A percentile compares a stretch with the other conserved stretches of the same genome.
phyloP scores from a whole-genome alignment of 805 yeast species.

The Ogataea zsoltii region DNA sequence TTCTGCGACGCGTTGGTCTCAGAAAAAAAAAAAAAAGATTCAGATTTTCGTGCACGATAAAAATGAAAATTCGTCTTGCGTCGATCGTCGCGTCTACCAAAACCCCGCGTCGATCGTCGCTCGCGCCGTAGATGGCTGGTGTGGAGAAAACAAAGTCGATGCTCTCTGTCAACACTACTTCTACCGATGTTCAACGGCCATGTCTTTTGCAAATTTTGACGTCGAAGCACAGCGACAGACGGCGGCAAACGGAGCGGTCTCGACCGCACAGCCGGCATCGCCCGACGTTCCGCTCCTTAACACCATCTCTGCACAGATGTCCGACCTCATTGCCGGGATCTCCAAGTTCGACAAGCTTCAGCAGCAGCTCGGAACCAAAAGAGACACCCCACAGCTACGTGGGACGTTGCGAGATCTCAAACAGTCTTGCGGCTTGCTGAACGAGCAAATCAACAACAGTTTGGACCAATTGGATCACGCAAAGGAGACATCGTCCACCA shows the following conservation, averaged over 20 bases:
- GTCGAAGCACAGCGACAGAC: conserved; percentile 45
- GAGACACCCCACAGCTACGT: conserved; percentile 45
- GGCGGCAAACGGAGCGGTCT: not conserved
- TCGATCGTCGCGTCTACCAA: not conserved
- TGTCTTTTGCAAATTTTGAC: conserved; percentile 59
- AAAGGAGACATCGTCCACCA: conserved; percentile 11
- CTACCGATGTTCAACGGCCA: conserved; percentile 16
- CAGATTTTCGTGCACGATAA: not conserved
- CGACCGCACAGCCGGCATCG: not conserved
- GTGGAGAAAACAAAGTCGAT: too few relatives aligned
- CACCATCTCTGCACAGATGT: conserved; percentile 19
- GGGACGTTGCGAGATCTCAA: conserved; percentile 31
- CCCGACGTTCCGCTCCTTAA: conserved; percentile 12
- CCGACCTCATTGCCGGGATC: conserved; percentile 41
- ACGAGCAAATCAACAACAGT: conserved; percentile 17
- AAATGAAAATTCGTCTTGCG: not conserved
- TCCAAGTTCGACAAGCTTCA: conserved; percentile 50
- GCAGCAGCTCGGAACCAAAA: conserved; percentile 50
- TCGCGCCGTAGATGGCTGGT: not conserved
- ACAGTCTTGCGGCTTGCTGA: conserved; percentile 17
- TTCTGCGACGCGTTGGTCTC: conserved; percentile 10
- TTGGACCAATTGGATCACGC: conserved; percentile 16
- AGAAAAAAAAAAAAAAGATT: not conserved
- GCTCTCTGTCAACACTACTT: not conserved
- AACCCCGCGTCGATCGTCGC: conserved; percentile 1